Percentiles rank a stretch among this genome's conserved stretches.
Conservation (phyloP, 495 filamentous ascomycete species). For the Collariella sp. region DNA sequence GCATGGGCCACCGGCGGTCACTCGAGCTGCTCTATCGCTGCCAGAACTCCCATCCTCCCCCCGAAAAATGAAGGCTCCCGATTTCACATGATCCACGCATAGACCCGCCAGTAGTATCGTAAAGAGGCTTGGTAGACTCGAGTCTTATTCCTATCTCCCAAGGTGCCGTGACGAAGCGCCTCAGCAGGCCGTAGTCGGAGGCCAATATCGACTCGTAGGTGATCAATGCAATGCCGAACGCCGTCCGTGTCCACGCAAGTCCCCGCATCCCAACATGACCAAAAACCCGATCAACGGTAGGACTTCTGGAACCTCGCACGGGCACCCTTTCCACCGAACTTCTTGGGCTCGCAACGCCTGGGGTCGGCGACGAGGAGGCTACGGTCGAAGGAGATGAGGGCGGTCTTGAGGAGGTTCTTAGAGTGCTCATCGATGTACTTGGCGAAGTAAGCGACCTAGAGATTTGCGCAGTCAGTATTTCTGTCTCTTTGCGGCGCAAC, state of each 20-base stretch:
- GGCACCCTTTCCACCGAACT: conserved; percentile 87
- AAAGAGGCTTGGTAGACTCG: conserved; percentile 18
- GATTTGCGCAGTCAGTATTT: conserved; percentile 11
- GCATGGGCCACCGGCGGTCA: conserved; percentile 8
- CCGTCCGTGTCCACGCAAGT: conserved; percentile 30
- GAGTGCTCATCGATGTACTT: conserved; percentile 99
- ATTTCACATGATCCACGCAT: conserved; percentile 17
- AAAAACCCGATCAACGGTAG: conserved; percentile 48
- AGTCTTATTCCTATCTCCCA: conserved; percentile 29
- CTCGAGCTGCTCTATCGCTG: conserved; percentile 14
- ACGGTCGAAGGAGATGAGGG: conserved; percentile 88
- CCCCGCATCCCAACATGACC: conserved; percentile 23
- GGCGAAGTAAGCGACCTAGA: conserved; percentile 89
- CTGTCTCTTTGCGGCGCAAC: not conserved
- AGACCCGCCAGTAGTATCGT: conserved; percentile 15
- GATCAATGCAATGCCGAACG: conserved; percentile 35
- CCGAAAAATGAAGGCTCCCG: not conserved
- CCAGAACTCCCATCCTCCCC: conserved; percentile 10
- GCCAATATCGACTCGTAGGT: conserved; percentile 25
- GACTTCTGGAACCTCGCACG: conserved; percentile 92
- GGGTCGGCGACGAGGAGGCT: conserved; percentile 96
- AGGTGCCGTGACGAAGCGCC: conserved; percentile 16
- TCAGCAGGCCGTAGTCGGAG: conserved; percentile 22
- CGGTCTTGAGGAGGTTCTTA: conserved; percentile 98
- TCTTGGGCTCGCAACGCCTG: conserved; percentile 88